Evolutionary conservation across 306 rosid species (phyloP), one percentile per base, ranked within the genome.

Genomic region (Vicia faba): DNA sequence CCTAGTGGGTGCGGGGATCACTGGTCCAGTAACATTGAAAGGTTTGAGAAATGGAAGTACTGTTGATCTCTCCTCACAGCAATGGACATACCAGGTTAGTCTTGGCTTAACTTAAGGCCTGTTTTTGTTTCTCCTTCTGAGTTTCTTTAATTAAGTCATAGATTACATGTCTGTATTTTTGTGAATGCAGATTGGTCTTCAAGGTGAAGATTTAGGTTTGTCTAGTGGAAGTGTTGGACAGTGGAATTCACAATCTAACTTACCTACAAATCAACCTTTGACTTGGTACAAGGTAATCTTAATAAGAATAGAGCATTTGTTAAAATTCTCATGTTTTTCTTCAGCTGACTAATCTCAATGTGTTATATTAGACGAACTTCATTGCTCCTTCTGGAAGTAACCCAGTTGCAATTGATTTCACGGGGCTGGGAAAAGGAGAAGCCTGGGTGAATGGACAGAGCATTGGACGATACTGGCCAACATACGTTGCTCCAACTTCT

Each of bases 371-470:
- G 98, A 85, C 88, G 70, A 82, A 70, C 56, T 87, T 92, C 48
- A 78, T 29, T 59, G 73, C 91, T 33, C 96, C 96, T 55, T 68
- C 81, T 45, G 93, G 96, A 46, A 80, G 61, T 67, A 78, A 83
- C 44, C 97, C 97, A 28, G 89, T 93, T 71, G 96, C 96, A 33
- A 48, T 93, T 71, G 97, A 93, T 85, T 88, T 93, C 78, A 83
- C 82, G 10, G 97, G 97, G 49, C 62, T 89, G 93, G 98, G 97
- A 44, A 93, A 93, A 72, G 98, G 98, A 1, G 96, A 84, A 80
- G 97, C 97, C 16, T 93, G 98, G 98, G 89, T 93, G 72, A 93
- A 93, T 23, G 98, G 98, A 51, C 89, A 93, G 53, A 89, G 98
- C 85, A 93, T 93, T 18, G 98, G 97, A 3, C 88, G 97, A 46